Percentiles rank a stretch among this genome's conserved stretches.
Conservation (phyloP, 1,139 yeast species). For the Hansenula sp. region DNA sequence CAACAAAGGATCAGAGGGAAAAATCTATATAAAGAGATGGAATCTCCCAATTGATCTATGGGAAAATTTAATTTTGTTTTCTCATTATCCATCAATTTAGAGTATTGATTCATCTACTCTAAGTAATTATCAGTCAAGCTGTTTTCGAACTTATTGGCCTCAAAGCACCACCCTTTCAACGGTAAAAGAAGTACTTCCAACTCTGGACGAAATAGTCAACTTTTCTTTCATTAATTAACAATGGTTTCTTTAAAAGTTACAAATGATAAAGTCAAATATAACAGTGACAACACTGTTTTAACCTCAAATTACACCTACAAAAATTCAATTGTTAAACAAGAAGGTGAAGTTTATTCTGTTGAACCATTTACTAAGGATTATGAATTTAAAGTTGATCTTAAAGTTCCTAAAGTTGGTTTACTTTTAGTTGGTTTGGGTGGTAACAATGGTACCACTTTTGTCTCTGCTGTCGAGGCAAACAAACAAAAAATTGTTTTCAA, state of each 20-base stretch:
- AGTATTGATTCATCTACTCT: too few relatives aligned
- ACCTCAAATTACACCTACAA: constrained; percentile 70
- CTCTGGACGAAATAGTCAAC: constrained; percentile 16
- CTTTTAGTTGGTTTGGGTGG: constrained; percentile 95
- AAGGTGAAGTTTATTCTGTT: constrained; percentile 57
- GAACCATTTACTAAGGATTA: constrained; percentile 71
- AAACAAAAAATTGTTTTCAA: constrained; percentile 73
- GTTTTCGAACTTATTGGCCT: constrained; percentile 22
- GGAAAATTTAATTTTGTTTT: too few relatives aligned
- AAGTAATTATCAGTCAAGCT: constrained; percentile 8
- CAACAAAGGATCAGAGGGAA: too few relatives aligned
- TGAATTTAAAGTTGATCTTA: constrained; percentile 81
- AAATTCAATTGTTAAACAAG: constrained; percentile 54
- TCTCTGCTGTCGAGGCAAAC: constrained; percentile 84
- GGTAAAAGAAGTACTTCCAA: constrained; percentile 18
- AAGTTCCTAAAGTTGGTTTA: constrained; percentile 82
- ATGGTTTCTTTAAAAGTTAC: constrained; percentile 37
- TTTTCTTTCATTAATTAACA: constrained; percentile 14
- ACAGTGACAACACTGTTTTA: constrained; percentile 54
- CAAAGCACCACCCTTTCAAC: constrained; percentile 25
- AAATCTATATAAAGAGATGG: too few relatives aligned
- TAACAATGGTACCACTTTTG: constrained; percentile 90
- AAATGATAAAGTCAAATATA: constrained; percentile 60
- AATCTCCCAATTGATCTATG: too few relatives aligned
- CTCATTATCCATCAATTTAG: too few relatives aligned